A percentile compares a stretch with the other conserved stretches of the same genome.
Evolutionary conservation across 2,329 filamentous ascomycete species (phyloP).

Genomic region (Rhynchosporium agropyri): DNA sequence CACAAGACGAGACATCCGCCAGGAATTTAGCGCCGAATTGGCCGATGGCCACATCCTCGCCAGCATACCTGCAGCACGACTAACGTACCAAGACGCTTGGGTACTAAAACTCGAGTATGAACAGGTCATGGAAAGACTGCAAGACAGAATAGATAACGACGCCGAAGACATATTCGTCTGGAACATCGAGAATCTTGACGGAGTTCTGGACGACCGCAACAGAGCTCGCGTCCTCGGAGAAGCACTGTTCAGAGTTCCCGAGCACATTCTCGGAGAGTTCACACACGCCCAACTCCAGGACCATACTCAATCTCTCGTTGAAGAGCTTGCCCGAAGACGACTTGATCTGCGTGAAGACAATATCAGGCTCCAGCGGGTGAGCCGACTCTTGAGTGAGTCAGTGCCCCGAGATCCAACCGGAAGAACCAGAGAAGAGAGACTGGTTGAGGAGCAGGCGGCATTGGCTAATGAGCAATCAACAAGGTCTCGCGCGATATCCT

Average conservation of each 20-base stretch:
- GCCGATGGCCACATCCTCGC: background rate
- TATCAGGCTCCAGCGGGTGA: background rate
- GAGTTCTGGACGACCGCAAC: background rate
- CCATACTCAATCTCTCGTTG: background rate
- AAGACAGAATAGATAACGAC: background rate
- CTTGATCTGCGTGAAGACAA: background rate
- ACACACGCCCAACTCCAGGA: background rate
- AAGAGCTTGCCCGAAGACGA: background rate
- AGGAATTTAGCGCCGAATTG: background rate
- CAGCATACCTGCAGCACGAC: background rate
- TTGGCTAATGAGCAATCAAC: background rate
- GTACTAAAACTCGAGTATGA: background rate
- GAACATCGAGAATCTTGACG: background rate
- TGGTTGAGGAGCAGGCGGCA: background rate
- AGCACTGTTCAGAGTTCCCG: slow-evolving; percentile 6
- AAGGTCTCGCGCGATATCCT: background rate
- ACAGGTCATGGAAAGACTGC: background rate
- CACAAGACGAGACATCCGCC: background rate
- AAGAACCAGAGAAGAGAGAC: background rate
- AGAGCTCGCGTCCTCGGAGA: background rate
- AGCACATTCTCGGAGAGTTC: background rate
- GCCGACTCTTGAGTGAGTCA: background rate
- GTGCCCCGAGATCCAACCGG: background rate
- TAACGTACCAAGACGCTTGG: background rate
- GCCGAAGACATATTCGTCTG: background rate